Evolutionary conservation across 2,329 filamentous ascomycete species (phyloP).

Genomic region (Stachybotrys elegans): DNA sequence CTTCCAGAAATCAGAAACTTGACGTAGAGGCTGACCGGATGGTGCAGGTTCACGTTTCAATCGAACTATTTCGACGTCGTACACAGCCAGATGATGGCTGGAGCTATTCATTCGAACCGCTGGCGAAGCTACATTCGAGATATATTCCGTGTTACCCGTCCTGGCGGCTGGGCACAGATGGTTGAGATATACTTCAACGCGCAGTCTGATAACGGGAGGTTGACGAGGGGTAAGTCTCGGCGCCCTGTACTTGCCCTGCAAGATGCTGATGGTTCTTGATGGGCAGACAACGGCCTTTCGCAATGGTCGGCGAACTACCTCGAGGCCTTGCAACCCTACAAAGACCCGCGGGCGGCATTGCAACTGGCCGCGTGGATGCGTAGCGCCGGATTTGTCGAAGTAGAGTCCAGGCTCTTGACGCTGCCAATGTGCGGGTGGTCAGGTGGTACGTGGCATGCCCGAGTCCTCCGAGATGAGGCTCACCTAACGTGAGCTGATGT

Average conservation of each 20-base stretch:
- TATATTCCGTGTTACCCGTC: conserved; percentile 65
- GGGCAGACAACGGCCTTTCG: conserved; percentile 56
- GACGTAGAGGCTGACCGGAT: conserved; percentile 6
- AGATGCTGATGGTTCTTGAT: conserved; percentile 4
- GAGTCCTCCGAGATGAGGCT: neutral
- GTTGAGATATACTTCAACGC: conserved; percentile 82
- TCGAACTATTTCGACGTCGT: conserved; percentile 75
- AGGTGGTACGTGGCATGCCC: neutral
- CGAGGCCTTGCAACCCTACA: conserved; percentile 54
- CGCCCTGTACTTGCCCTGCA: neutral
- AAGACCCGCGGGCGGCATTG: conserved; percentile 61
- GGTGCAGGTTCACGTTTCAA: conserved; percentile 57
- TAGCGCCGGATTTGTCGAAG: conserved; percentile 60
- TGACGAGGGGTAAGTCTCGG: conserved; percentile 51
- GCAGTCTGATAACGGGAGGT: conserved; percentile 79
- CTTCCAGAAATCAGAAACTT: neutral
- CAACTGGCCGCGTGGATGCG: conserved; percentile 54
- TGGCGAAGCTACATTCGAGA: conserved; percentile 76
- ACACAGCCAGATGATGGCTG: conserved; percentile 68
- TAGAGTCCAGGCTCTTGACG: conserved; percentile 60
- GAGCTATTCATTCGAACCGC: conserved; percentile 65
- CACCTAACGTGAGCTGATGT: neutral
- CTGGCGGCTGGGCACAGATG: conserved; percentile 82
- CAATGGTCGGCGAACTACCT: conserved; percentile 65
- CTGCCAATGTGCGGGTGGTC: conserved; percentile 66